Base-by-base conservation (phyloP, 495 filamentous ascomycete genomes). In the Neurospora discreta region DNA sequence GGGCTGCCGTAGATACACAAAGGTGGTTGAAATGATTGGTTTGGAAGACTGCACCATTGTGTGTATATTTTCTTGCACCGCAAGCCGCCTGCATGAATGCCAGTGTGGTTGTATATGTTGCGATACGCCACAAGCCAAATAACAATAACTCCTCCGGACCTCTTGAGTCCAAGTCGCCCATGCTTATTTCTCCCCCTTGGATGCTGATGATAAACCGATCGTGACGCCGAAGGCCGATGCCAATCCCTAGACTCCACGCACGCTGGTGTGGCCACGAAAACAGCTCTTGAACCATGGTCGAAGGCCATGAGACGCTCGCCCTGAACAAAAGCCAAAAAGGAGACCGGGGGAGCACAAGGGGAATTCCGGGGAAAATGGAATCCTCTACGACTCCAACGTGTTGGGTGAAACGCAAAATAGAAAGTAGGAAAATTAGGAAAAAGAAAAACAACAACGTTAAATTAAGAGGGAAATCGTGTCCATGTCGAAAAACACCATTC, bases 271-370 rank as follows among this genome's bases (percentile, higher is more conserved):
- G 46, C 46, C 46, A 58, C 20, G 46, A 58, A 58, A 58, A 58
- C 46, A 58, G 46, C 46, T 26, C 46, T 58, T 58, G 46, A 78
- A 78, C 73, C 71, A 44, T 73, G 67, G 73, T 71, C 60, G 72
- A 75, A 68, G 69, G 75, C 71, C 74, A 76, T 52, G 71, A 76
- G 74, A 78, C 68, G 20, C 73, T 73, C 73, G 69, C 46, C 75
- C 71, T 58, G 46, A 58, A 58, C 46, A 58, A 58, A 58, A 58
- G 20, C 46, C 46, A 58, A 58, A 73, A 68, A 75, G 39, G 58
- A 78, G 70, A 75, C 44, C 68, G 41, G 36, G 20, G 60, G 75
- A 77, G 73, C 39, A 69, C 65, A 74, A 71, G 72, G 71, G 68
- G n/a, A 40, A 44, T 69, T 71, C 69, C 42, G 43, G 69, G 44